Evolutionary conservation across 371 early-diverging fungal genomes (phyloP), one percentile per base, ranked within the genome.

Genomic region (Mucor saturninus): DNA sequence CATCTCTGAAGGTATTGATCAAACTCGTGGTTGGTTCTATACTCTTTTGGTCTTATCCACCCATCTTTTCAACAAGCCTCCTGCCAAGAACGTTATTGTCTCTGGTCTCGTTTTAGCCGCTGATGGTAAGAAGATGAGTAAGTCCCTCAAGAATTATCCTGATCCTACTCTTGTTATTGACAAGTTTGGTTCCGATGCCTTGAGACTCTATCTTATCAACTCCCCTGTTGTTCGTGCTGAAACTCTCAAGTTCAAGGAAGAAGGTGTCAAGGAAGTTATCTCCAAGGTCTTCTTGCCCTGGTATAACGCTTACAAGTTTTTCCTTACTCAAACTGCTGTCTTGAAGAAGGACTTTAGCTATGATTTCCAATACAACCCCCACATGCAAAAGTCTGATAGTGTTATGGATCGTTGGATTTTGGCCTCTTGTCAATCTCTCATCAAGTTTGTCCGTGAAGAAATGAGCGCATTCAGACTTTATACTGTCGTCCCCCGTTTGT

Each of bases 21-120:
- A 99, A 86, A 99, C 99, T 55, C 92, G 99, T 70, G 99, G 99
- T 62, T 99, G 99, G 99, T 99, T 99, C 92, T 99, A 99, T 81
- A 99, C 99, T 29, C 88, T 99, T 29, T 86, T 99, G 75, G 99
- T 99, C 8, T 87, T 99, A 56, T 97, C 98, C 42, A 97, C 98
- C n/a, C 95, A 99, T 75, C 83, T 99, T 66, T 98, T 99, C 73
- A 93, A 95, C 75, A 86, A 89, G 69, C 97, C 99, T n/a, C 96
- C 99, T 32, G 99, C 95, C 83, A 97, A 97, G 88, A 99, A 99
- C 83, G 89, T 99, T 67, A 97, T 99, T 83, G 99, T 96, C 62
- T 98, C 95, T 79, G 99, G 99, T 52, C 85, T 99, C 54, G 98
- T 99, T 7, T 88, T 99, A 59, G 99, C 99, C 10, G 78, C 88